Percentiles rank a stretch among this genome's conserved stretches.
These are phyloP conservation scores for Candida nonsorbophila DNA, from an alignment of 805 yeast species.

Conservation along the genomic window DNA sequence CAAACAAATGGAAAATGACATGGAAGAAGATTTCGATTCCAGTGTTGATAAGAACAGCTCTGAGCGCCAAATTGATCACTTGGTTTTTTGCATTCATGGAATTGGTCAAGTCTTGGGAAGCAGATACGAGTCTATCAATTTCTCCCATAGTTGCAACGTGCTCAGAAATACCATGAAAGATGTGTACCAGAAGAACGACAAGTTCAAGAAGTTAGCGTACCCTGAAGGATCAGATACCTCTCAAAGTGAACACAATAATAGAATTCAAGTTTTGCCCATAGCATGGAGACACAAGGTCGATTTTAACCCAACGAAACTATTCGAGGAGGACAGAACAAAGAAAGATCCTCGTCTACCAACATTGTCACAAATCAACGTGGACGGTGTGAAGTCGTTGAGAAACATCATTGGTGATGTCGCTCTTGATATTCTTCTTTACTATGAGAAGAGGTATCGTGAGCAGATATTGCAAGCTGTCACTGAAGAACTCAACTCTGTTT, in stretches of 20 bases:
- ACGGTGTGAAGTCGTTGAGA: slow-evolving; percentile 72
- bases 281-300: slow-evolving; percentile 83
- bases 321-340: slow-evolving; percentile 23
- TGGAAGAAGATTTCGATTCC: slow-evolving; percentile 47
- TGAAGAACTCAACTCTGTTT: slow-evolving; percentile 58
- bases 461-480: slow-evolving; percentile 62
- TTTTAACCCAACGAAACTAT: slow-evolving; percentile 46
- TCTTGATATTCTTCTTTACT: slow-evolving; percentile 74
- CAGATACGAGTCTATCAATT: slow-evolving; percentile 74
- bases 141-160: slow-evolving; percentile 75
- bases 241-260: slow-evolving; percentile 38
- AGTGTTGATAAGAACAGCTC: slow-evolving; percentile 14
- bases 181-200: slow-evolving; percentile 38
- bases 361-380: slow-evolving; percentile 66
- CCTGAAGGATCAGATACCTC: slow-evolving; percentile 13
- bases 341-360: slow-evolving; percentile 48
- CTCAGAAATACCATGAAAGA: slow-evolving; percentile 54
- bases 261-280: slow-evolving; percentile 82
- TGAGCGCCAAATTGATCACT: slow-evolving; percentile 45
- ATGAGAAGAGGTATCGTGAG: slow-evolving; percentile 62
- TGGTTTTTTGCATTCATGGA: slow-evolving; percentile 90
- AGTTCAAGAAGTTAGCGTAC: slow-evolving; percentile 33
- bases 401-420: slow-evolving; percentile 81
- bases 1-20: slow-evolving; percentile 36
- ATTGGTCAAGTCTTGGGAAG: slow-evolving; percentile 86